These are phyloP conservation scores for Taxillus chinensis DNA, from an alignment of 164 flowering plant species.

Conservation along the genomic window DNA sequence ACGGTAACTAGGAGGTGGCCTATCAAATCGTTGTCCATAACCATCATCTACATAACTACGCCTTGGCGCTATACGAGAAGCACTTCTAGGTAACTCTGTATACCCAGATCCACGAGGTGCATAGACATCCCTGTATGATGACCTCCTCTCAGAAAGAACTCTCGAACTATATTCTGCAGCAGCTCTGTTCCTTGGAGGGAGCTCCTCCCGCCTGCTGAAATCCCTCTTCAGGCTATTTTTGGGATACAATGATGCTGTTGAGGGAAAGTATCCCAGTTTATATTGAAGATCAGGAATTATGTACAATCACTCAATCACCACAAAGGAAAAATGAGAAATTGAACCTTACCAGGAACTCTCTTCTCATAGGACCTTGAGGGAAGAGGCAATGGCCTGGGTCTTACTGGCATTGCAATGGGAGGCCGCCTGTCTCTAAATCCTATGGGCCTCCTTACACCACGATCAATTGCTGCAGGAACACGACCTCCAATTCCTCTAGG, in stretches of 20 bases:
- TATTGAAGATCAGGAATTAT: background rate
- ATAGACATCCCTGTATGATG: conserved; percentile 68
- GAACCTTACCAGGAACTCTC: conserved; percentile 58
- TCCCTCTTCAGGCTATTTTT: conserved; percentile 77
- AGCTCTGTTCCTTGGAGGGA: conserved; percentile 69
- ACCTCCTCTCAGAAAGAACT: conserved; percentile 48
- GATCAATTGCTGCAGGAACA: conserved; percentile 29
- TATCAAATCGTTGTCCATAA: conserved; percentile 69
- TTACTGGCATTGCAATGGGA: conserved; percentile 39
- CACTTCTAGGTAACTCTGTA: conserved; percentile 44
- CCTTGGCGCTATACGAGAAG: conserved; percentile 50
- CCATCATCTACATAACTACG: conserved; percentile 75
- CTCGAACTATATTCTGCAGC: conserved; percentile 60
- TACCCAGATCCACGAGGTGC: conserved; percentile 59
- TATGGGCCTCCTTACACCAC: conserved; percentile 44
- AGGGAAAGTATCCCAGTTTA: background rate
- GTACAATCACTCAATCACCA: background rate
- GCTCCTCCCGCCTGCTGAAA: conserved; percentile 57
- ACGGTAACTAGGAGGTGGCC: conserved; percentile 69
- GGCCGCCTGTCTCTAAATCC: conserved; percentile 59
- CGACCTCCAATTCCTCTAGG: conserved; percentile 37
- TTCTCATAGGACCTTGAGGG: conserved; percentile 68
- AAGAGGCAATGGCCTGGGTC: conserved; percentile 62
- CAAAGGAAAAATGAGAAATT: background rate
- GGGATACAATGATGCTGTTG: conserved; percentile 65